phyloP scores from a whole-genome alignment of 208 protist genomes.

The Crithidia fasciculata region DNA sequence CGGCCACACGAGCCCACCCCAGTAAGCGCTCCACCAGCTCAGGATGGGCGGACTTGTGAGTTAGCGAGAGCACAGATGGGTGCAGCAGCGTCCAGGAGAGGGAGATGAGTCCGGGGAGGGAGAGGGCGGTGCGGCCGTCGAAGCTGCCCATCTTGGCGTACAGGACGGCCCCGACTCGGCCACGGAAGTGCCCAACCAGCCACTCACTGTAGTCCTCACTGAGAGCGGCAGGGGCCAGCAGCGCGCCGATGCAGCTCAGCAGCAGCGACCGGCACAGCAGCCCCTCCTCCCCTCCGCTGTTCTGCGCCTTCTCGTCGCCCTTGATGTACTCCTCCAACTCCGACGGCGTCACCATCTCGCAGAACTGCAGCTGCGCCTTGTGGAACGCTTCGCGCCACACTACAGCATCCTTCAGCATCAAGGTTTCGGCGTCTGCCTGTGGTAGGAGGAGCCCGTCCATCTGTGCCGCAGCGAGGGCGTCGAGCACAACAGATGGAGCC shows the following conservation, averaged over 20 bases:
- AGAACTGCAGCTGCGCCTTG: constrained; percentile 23
- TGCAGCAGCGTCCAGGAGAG: constrained; percentile 59
- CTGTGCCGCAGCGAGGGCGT: constrained; percentile 17
- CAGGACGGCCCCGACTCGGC: constrained; percentile 46
- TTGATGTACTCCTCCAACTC: constrained; percentile 52
- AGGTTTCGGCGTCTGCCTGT: no score
- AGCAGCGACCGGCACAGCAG: constrained; percentile 26
- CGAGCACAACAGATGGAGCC: constrained; percentile 21
- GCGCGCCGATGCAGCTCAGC: constrained; percentile 51
- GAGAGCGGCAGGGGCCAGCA: constrained; percentile 48
- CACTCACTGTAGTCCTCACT: constrained; percentile 42
- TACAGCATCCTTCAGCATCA: not conserved
- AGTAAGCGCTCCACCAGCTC: constrained; percentile 7
- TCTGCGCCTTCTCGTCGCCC: not conserved
- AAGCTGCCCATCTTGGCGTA: constrained; percentile 60
- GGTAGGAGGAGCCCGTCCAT: constrained; percentile 10
- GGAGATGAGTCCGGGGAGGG: constrained; percentile 33
- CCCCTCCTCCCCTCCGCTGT: not conserved
- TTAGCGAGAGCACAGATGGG: constrained; percentile 35
- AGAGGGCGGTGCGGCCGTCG: constrained; percentile 36
- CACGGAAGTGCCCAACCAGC: constrained; percentile 60
- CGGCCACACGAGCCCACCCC: constrained; percentile 18
- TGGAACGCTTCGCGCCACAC: constrained; percentile 10
- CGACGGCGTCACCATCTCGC: constrained; percentile 17
- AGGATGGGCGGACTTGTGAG: not conserved